These are phyloP conservation scores for Pholiota conissans DNA, from an alignment of 768 basidiomycete genomes.

Conservation along the genomic window DNA sequence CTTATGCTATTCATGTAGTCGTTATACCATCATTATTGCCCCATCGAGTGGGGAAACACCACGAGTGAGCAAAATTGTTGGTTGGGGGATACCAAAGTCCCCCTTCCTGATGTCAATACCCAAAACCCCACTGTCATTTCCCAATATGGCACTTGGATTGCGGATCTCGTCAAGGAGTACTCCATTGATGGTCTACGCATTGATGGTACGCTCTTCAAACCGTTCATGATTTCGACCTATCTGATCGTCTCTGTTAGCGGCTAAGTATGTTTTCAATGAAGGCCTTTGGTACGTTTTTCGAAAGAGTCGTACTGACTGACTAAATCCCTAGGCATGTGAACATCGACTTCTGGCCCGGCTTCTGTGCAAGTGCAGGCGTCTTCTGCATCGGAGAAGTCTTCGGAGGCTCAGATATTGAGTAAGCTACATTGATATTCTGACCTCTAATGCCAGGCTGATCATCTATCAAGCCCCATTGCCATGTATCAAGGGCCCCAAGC, in stretches of 20 bases:
- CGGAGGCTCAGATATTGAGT: slow-evolving; percentile 54
- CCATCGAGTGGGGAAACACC: slow-evolving; percentile 66
- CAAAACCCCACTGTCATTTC: slow-evolving; percentile 61
- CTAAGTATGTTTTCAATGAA: slow-evolving; percentile 34
- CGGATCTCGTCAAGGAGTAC: slow-evolving; percentile 65
- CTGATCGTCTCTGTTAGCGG: slow-evolving; percentile 36
- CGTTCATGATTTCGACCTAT: slow-evolving; percentile 24
- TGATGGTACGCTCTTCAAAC: slow-evolving; percentile 48
- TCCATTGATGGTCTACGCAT: slow-evolving; percentile 85
- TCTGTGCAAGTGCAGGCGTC: slow-evolving; percentile 73
- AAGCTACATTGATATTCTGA: slow-evolving; percentile 10
- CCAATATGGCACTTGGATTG: slow-evolving; percentile 70
- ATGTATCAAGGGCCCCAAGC: slow-evolving; percentile 60
- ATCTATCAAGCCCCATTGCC: slow-evolving; percentile 44
- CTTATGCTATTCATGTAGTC: slow-evolving; percentile 36
- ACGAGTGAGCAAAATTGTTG: slow-evolving; percentile 79
- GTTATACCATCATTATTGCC: slow-evolving; percentile 79
- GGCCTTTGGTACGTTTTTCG: neutral
- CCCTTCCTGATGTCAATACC: slow-evolving; percentile 81
- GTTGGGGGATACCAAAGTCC: slow-evolving; percentile 75
- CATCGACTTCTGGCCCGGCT: slow-evolving; percentile 73
- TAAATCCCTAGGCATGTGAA: slow-evolving; percentile 62
- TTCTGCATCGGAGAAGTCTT: slow-evolving; percentile 88
- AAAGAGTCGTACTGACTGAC: slow-evolving; percentile 4
- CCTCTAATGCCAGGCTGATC: neutral